Evolutionary conservation across 371 early-diverging fungal genomes (phyloP).

Genomic region (Phascolomyces articulosus): DNA sequence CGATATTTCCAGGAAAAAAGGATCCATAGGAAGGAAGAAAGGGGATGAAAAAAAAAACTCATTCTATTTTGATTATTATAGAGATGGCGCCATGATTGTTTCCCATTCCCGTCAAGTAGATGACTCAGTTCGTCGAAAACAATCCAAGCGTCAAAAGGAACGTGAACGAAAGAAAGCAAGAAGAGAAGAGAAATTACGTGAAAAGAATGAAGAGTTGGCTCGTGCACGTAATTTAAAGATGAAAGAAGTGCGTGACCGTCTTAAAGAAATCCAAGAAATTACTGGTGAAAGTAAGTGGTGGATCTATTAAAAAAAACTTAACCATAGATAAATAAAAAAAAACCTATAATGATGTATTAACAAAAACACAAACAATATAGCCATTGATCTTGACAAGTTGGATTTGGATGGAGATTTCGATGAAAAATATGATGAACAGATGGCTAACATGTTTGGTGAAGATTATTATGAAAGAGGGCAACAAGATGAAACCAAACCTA

Average conservation of each 20-base stretch:
- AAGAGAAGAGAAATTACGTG: constrained; percentile 68
- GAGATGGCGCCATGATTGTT: constrained; percentile 63
- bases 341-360: neutral
- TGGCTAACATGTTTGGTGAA: constrained; percentile 80
- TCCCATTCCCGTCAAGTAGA: constrained; percentile 83
- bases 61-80: constrained; percentile 7
- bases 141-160: constrained; percentile 72
- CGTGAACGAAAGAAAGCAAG: constrained; percentile 72
- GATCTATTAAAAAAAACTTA: too few relatives aligned
- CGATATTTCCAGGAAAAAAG: neutral
- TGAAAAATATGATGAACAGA: constrained; percentile 83
- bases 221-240: constrained; percentile 89
- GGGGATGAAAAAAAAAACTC: neutral
- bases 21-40: too few relatives aligned
- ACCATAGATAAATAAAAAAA: too few relatives aligned
- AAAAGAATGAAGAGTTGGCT: constrained; percentile 84
- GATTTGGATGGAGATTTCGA: constrained; percentile 93
- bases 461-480: constrained; percentile 61
- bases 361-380: constrained; percentile 26
- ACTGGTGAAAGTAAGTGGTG: constrained; percentile 71
- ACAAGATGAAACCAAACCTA: constrained; percentile 69
- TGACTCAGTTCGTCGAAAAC: constrained; percentile 70
- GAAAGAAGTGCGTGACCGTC: constrained; percentile 75
- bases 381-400: constrained; percentile 73
- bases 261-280: constrained; percentile 82